Evolutionary conservation across 306 rosid genomes (phyloP).

Genomic region (Adenanthera pavonina): DNA sequence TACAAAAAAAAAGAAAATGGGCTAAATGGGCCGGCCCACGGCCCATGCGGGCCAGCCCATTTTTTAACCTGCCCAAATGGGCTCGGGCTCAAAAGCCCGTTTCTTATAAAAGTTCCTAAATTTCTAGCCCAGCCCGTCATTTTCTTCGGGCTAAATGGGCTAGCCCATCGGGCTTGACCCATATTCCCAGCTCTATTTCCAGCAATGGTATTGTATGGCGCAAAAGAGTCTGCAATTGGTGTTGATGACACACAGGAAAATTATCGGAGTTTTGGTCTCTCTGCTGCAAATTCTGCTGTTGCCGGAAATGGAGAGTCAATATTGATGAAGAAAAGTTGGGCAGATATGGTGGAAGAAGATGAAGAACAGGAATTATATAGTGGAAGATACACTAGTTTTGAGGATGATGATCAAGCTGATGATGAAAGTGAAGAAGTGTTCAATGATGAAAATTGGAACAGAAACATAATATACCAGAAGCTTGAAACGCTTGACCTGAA

Average conservation of each 20-base stretch:
- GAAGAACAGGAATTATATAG: slow-evolving; percentile 59
- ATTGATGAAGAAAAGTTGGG: slow-evolving; percentile 82
- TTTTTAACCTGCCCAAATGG: no score
- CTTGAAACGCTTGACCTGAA: slow-evolving; percentile 46
- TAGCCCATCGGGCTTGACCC: no score
- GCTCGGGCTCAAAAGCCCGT: no score
- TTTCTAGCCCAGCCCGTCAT: no score
- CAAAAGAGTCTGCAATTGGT: slow-evolving; percentile 21
- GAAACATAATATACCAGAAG: slow-evolving; percentile 56
- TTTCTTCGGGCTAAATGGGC: no score
- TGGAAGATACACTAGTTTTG: slow-evolving; percentile 35
- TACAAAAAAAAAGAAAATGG: no score
- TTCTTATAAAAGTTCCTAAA: no score
- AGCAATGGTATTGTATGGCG: slow-evolving; percentile 40
- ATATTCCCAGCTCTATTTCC: no score
- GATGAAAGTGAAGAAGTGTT: slow-evolving; percentile 39
- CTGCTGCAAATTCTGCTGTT: neutral
- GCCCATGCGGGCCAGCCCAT: no score
- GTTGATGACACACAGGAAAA: neutral
- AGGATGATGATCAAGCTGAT: neutral
- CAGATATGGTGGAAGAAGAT: slow-evolving; percentile 93
- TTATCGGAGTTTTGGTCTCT: neutral
- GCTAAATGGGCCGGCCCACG: no score
- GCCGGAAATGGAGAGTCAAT: neutral
- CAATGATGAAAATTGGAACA: slow-evolving; percentile 64